Evolutionary conservation across 2,329 filamentous ascomycete genomes (phyloP).

Genomic region (Dothiorella sarmentorum): DNA sequence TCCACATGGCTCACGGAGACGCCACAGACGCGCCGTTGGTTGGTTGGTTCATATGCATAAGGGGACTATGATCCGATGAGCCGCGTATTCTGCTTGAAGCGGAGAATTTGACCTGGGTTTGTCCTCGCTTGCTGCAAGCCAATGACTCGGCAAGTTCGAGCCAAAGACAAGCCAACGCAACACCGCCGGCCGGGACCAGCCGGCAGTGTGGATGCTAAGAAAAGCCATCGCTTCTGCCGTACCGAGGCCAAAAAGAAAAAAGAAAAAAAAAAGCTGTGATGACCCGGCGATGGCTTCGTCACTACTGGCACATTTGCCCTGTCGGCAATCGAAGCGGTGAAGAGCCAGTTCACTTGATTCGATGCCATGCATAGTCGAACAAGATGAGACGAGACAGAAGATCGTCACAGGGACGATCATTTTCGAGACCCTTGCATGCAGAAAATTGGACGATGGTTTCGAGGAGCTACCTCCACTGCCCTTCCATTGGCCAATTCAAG

Average conservation of each 20-base stretch:
- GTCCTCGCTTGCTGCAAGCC: not conserved
- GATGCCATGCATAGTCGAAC: too few relatives aligned
- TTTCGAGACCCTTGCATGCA: not conserved
- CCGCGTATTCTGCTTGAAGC: not conserved
- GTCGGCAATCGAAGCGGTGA: not conserved
- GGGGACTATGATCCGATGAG: not conserved
- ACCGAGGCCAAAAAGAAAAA: not conserved
- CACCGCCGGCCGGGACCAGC: not conserved
- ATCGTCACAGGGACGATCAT: slow-evolving; percentile 1
- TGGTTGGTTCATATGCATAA: too few relatives aligned
- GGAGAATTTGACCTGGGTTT: not conserved
- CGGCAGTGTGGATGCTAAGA: too few relatives aligned
- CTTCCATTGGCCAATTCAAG: not conserved
- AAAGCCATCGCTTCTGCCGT: too few relatives aligned
- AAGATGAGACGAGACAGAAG: not conserved
- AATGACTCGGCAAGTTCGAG: not conserved
- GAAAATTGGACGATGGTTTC: slow-evolving; percentile 1
- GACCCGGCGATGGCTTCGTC: not conserved
- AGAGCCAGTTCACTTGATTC: too few relatives aligned
- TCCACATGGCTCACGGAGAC: too few relatives aligned
- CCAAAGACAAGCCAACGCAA: not conserved
- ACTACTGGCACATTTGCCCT: too few relatives aligned
- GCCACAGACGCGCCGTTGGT: too few relatives aligned
- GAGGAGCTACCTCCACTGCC: not conserved
- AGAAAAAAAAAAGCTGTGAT: not conserved